Evolutionary conservation across 176 grass and related monocot species (phyloP), one percentile per base, ranked within the genome.

Genomic region (Rhynchospora breviuscula): DNA sequence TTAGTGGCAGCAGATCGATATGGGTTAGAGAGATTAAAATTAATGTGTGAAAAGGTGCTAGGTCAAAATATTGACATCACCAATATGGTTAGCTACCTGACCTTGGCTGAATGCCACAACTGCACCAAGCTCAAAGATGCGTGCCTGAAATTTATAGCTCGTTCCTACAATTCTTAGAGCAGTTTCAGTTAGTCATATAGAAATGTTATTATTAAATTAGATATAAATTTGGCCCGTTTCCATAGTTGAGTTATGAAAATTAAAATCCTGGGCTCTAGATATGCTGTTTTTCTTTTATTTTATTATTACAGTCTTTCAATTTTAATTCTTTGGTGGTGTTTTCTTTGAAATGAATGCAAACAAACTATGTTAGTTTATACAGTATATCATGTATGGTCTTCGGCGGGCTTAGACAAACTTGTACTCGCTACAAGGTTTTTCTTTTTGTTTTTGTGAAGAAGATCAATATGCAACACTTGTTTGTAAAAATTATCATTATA

Each of bases 1-100:
- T 64, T 90, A 3, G 88, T 76, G 0, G 87, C 82, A 48, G 89
- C 85, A 1, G 72, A 89, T 81, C 69, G 87, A 23, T 94, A 91
- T 17, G 79, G 76, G 0, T 54, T 94, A 22, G 87, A 89, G 2
- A 85, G 78, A 62, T 89, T 94, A 10, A 94, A 87, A 80, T 0
- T 84, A 2, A 88, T 94, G 1, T 89, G 89, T 21, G 87, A 85
- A 44, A 19, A 44, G 19, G 86, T 81, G 87, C 64, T 91, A 10
- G 45, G 51, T 33, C 17, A 22, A 9, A 76, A 61, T 72, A 51
- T 91, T 18, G 19, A 19, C 10, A 61, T 87, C 11, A 86, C 72
- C 7, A 94, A 79, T 1, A 83, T 78, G 21, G 84, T 85, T 13
- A 26, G 48, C 1, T 67, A 76, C 4, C 29, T 94, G 29, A 83